These are phyloP conservation scores for Penicillium paradoxum DNA, from an alignment of 495 filamentous ascomycete species.

Conservation along the genomic window DNA sequence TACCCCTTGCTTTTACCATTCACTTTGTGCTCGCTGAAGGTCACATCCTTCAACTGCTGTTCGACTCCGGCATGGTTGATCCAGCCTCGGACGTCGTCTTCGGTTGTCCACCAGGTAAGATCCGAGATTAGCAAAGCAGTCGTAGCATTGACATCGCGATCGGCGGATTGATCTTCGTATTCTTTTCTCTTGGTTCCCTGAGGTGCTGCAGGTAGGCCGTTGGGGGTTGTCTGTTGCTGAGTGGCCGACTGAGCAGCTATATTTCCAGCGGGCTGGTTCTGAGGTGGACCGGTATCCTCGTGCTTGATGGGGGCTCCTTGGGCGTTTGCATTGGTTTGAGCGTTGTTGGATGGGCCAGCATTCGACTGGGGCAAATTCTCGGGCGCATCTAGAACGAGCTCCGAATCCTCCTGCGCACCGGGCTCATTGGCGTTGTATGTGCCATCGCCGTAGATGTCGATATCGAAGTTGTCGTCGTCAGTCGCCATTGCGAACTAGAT, in stretches of 20 bases:
- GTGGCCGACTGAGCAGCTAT: slow-evolving; percentile 19
- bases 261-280: slow-evolving; percentile 5
- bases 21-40: slow-evolving; percentile 96
- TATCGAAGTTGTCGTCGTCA: slow-evolving; percentile 92
- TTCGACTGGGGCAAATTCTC: slow-evolving; percentile 11
- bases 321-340: neutral
- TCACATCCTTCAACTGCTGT: slow-evolving; percentile 83
- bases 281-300: neutral
- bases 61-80: slow-evolving; percentile 69
- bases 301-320: neutral
- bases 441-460: slow-evolving; percentile 93
- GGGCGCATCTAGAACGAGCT: slow-evolving; percentile 38
- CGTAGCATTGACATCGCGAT: slow-evolving; percentile 64
- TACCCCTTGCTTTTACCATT: slow-evolving; percentile 99
- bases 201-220: slow-evolving; percentile 30
- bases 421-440: slow-evolving; percentile 45
- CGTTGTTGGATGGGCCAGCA: neutral
- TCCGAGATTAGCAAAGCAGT: slow-evolving; percentile 80
- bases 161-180: slow-evolving; percentile 67
- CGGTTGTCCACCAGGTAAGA: slow-evolving; percentile 92
- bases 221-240: slow-evolving; percentile 13
- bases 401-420: slow-evolving; percentile 46
- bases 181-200: slow-evolving; percentile 78
- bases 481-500: slow-evolving; percentile 59
- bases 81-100: slow-evolving; percentile 93